phyloP scores from a whole-genome alignment of 2,329 filamentous ascomycete genomes.

The Xylaria multiplex region DNA sequence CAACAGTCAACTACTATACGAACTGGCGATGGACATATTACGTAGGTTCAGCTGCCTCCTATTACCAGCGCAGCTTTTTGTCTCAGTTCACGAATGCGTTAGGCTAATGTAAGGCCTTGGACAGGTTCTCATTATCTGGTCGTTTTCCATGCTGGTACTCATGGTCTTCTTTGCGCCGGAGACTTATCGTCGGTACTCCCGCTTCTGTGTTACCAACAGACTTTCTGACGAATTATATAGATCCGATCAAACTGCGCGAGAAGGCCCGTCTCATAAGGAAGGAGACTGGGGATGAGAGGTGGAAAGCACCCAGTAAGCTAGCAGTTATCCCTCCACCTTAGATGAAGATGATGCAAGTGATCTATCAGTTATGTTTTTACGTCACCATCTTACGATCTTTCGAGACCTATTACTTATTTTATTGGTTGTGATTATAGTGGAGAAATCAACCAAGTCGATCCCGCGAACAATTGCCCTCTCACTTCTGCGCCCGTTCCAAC shows the following conservation, averaged over 20 bases:
- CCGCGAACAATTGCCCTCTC: constrained; percentile 66
- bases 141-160: constrained; percentile 68
- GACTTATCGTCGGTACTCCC: constrained; percentile 73
- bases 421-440: constrained; percentile 54
- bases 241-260: constrained; percentile 74
- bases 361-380: not conserved
- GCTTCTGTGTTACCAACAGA: not conserved
- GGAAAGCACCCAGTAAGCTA: constrained; percentile 69
- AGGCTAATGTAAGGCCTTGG: constrained; percentile 28
- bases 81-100: not conserved
- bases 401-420: constrained; percentile 14
- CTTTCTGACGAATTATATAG: constrained; percentile 45
- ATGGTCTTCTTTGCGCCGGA: constrained; percentile 83
- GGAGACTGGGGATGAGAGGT: constrained; percentile 80
- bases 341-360: not conserved
- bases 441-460: constrained; percentile 76
- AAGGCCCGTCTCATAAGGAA: constrained; percentile 77
- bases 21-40: constrained; percentile 88
- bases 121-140: constrained; percentile 79
- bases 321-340: not conserved
- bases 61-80: not conserved
- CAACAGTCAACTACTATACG: constrained; percentile 71
- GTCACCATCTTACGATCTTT: too few relatives aligned
- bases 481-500: constrained; percentile 77
- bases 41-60: constrained; percentile 42